A percentile compares a stretch with the other conserved stretches of the same genome.
Evolutionary conservation across 768 basidiomycete species (phyloP).

Genomic region (Lyophyllum decastes): DNA sequence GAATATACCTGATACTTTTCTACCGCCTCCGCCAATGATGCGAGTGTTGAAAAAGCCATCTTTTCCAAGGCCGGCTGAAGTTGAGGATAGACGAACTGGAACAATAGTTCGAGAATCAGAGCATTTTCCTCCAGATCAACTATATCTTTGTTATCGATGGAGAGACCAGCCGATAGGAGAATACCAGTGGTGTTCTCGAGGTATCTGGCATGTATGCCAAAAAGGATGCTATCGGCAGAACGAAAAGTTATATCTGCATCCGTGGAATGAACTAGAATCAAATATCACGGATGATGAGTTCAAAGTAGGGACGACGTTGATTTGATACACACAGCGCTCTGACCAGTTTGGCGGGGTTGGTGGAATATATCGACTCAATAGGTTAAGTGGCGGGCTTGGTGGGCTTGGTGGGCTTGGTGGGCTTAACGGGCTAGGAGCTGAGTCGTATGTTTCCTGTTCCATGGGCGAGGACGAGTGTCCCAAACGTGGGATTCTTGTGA

Average conservation of each 20-base stretch:
- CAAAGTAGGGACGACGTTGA: no score
- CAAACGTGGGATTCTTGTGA: no score
- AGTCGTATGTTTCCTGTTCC: no score
- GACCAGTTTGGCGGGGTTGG: no score
- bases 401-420: no score
- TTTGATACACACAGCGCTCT: no score
- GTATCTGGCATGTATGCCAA: conserved; percentile 15
- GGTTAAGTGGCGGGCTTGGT: no score
- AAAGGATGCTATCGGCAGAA: conserved; percentile 8
- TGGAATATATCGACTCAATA: no score
- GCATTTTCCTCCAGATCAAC: conserved; percentile 15
- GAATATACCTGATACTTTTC: conserved; percentile 22
- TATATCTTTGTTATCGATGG: background rate
- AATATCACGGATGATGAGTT: no score
- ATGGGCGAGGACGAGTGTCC: no score
- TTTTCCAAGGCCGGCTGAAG: conserved; percentile 8
- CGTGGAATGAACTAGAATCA: conserved; percentile 10
- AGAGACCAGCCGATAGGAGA: conserved; percentile 9
- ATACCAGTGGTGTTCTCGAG: conserved; percentile 10
- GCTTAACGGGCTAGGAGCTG: no score
- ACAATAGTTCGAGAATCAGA: conserved; percentile 16
- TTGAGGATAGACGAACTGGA: conserved; percentile 18
- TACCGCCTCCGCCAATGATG: conserved; percentile 18
- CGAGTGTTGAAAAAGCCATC: conserved; percentile 6
- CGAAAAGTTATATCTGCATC: conserved; percentile 15